Evolutionary conservation across 2,329 filamentous ascomycete genomes (phyloP), one percentile per base, ranked within the genome.

Genomic region (Aspergillus flavus): DNA sequence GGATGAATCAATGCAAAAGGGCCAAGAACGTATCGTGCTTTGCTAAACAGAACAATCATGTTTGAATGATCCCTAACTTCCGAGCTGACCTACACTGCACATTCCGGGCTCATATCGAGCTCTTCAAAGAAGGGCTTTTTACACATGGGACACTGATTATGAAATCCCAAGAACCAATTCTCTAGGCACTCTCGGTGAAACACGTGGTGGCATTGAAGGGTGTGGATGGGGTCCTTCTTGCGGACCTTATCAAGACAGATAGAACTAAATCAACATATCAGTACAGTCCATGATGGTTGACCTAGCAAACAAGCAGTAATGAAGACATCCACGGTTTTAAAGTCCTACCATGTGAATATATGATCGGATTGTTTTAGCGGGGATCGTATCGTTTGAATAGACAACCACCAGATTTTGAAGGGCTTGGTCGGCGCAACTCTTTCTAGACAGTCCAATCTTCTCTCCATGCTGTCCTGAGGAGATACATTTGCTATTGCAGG

Each of bases 341-440:
- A 19, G 6, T 11, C 52, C 32, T 41, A 55, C 52, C 52, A 55
- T 21, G 52, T 55, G 34, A 55, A 55, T 26, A 55, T 9, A 16
- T 55, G 52, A 39, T 55, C 52, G 4, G 52, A 55, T 16, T 55
- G 21, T 3, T 55, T 55, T 32, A 55, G 23, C 7, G 52, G 52
- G 1, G 52, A 55, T 26, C 23, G 30, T 14, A 55, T 55, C 52
- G 52, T 55, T 16, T 55, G 52, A 6, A 55, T 16, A 23, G 52
- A 55, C 52, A 55, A 36, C 52, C 52, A 55, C 52, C 52, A 55
- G n/a, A 12, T 55, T 39, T 28, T 55, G 21, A 55, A 55, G 10
- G 52, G 52, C 32, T 39, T 55, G 12, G 52, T 55, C 2, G 52
- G 52, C 4, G 52, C 52, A 16, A 32, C 52, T 32, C 52, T 36